Evolutionary conservation across 148 eudicot species (phyloP).

Genomic region (Rhododendron henanense): DNA sequence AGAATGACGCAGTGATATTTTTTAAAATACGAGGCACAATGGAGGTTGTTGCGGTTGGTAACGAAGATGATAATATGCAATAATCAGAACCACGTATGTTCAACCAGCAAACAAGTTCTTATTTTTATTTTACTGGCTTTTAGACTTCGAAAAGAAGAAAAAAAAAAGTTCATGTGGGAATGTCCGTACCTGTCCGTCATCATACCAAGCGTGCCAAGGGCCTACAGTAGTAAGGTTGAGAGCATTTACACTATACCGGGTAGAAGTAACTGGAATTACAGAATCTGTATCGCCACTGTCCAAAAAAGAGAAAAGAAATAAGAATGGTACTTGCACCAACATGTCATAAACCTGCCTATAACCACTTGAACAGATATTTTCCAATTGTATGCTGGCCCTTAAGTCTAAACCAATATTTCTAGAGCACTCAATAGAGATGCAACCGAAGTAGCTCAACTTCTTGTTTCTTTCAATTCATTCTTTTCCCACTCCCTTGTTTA

Average conservation of each 20-base stretch:
- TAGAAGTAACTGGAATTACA: constrained; percentile 85
- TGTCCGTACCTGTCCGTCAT: constrained; percentile 73
- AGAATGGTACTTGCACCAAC: background rate
- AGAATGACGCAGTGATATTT: background rate
- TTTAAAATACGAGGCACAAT: background rate
- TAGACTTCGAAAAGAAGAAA: background rate
- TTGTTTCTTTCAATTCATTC: background rate
- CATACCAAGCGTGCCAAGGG: constrained; percentile 94
- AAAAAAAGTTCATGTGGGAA: no score
- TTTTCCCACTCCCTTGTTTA: background rate
- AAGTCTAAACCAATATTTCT: background rate
- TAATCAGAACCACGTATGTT: background rate
- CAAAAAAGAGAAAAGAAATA: constrained; percentile 2
- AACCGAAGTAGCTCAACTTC: background rate
- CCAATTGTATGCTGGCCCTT: background rate
- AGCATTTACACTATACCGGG: constrained; percentile 74
- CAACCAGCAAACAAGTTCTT: background rate
- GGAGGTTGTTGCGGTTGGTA: background rate
- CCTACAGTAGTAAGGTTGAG: constrained; percentile 60
- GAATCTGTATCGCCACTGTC: constrained; percentile 92
- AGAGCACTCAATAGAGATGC: background rate
- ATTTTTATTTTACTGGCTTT: background rate
- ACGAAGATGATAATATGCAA: background rate
- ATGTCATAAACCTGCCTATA: background rate
- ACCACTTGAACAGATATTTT: background rate